phyloP scores from a whole-genome alignment of 164 flowering plant genomes.

The Santalum album region DNA sequence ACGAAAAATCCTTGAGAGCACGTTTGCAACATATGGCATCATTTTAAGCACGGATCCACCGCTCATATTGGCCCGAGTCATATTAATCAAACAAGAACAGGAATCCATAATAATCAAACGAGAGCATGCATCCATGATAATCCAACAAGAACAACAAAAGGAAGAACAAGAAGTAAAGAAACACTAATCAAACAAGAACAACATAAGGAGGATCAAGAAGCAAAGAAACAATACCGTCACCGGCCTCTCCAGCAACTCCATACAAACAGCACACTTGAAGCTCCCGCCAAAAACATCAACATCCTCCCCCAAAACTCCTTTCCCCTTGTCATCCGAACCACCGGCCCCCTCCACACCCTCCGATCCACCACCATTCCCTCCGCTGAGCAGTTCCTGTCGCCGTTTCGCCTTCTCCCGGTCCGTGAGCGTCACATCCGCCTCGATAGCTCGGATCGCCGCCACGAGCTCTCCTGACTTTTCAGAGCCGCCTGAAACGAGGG shows the following conservation, averaged over 20 bases:
- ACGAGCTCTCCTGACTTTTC: conserved; percentile 28
- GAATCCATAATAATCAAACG: no score
- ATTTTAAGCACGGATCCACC: no score
- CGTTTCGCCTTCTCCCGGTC: conserved; percentile 67
- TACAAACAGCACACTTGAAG: conserved; percentile 61
- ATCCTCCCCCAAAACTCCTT: conserved; percentile 24
- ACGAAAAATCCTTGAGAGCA: no score
- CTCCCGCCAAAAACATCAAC: conserved; percentile 33
- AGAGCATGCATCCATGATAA: no score
- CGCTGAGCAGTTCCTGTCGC: conserved; percentile 62
- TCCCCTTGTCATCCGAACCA: neutral
- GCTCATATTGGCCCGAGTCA: no score
- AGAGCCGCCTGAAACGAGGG: neutral
- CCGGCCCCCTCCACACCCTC: conserved; percentile 3
- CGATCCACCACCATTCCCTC: conserved; percentile 12
- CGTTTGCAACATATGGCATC: no score
- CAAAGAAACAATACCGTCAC: conserved; percentile 86
- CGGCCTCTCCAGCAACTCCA: conserved; percentile 71
- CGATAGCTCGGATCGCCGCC: conserved; percentile 57
- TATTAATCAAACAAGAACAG: no score
- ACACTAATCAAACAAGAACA: no score
- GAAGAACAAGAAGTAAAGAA: no score
- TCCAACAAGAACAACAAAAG: no score
- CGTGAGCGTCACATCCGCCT: conserved; percentile 46
- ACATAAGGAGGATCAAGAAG: no score